phyloP scores from a whole-genome alignment of 345 rosid genomes.

The Populus ilicifolia region DNA sequence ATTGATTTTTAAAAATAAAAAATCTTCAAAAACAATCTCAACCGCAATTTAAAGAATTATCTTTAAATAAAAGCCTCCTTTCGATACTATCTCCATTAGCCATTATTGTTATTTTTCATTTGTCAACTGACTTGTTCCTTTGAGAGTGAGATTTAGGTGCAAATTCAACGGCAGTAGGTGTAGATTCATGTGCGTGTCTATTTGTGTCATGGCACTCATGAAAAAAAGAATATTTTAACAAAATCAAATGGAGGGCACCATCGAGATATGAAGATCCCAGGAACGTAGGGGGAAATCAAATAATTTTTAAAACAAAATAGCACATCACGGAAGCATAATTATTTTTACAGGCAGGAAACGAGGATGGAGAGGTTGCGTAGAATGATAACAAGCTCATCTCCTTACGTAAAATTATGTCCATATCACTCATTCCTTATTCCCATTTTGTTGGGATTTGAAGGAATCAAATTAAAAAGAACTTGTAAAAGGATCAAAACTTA shows the following conservation, averaged over 20 bases:
- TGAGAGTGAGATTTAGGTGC: neutral
- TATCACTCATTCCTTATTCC: conserved; percentile 20
- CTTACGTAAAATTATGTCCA: conserved; percentile 33
- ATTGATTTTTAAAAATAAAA: too few relatives aligned
- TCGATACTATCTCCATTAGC: too few relatives aligned
- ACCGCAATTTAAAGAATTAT: too few relatives aligned
- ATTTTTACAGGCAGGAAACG: neutral
- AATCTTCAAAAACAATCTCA: too few relatives aligned
- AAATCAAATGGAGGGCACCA: too few relatives aligned
- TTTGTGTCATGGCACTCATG: neutral
- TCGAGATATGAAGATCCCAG: too few relatives aligned
- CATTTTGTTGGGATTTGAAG: conserved; percentile 27
- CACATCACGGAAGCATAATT: neutral
- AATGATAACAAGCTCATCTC: neutral
- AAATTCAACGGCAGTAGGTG: conserved; percentile 1
- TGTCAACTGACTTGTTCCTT: neutral
- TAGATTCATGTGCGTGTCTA: neutral
- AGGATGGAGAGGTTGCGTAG: neutral
- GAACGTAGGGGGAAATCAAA: neutral
- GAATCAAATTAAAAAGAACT: conserved; percentile 4
- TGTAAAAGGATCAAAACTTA: neutral
- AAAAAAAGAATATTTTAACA: neutral
- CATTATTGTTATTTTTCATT: neutral
- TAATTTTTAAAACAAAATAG: neutral
- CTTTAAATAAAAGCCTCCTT: too few relatives aligned